Evolutionary conservation across 225 moss, liverwort and hornwort genomes (phyloP).

Genomic region (Neckera pumila): DNA sequence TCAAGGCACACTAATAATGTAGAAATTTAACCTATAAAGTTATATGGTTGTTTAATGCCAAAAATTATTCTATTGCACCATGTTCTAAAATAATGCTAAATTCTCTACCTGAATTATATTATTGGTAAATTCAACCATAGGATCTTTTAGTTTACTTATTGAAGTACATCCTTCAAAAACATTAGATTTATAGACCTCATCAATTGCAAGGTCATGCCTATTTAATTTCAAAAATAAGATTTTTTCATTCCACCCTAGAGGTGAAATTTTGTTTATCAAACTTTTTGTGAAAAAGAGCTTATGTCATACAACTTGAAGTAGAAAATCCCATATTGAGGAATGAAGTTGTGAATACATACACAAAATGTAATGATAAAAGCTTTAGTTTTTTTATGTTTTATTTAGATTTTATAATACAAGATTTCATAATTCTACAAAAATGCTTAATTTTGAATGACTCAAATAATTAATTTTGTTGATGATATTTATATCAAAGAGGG

Average conservation of each 20-base stretch:
- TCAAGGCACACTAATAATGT: too few relatives aligned
- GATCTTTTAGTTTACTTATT: neutral
- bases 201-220: neutral
- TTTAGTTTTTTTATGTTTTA: neutral
- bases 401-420: neutral
- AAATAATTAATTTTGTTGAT: neutral
- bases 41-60: neutral
- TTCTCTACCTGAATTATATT: neutral
- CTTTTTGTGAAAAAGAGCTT: neutral
- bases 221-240: neutral
- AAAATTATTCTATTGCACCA: too few relatives aligned
- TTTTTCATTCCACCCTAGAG: neutral
- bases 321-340: neutral
- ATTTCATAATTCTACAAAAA: neutral
- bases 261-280: neutral
- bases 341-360: neutral
- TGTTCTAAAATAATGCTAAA: neutral
- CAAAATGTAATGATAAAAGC: neutral
- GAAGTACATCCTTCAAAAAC: neutral
- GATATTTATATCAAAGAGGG: fast-evolving
- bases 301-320: neutral
- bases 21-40: too few relatives aligned
- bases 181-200: neutral
- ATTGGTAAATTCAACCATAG: neutral
- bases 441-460: neutral